phyloP scores from a whole-genome alignment of 805 yeast genomes.

The Wickerhamiella australiensis region DNA sequence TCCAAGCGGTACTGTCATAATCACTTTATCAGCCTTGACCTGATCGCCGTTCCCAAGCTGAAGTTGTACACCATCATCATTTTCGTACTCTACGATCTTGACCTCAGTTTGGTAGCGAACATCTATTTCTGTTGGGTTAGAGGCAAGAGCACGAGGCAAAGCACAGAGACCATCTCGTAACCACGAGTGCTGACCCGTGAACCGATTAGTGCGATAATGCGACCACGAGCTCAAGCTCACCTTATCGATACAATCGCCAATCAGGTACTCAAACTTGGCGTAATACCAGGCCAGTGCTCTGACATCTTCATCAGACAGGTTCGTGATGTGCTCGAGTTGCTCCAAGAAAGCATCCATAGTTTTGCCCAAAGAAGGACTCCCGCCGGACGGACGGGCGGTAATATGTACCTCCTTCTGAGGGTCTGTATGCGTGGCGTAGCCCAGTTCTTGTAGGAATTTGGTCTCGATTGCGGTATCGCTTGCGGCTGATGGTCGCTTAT shows the following conservation, averaged over 20 bases:
- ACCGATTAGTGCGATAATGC: conserved; percentile 32
- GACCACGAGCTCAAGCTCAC: conserved; percentile 33
- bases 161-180: conserved; percentile 29
- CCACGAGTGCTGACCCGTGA: conserved; percentile 32
- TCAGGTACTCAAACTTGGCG: conserved; percentile 32
- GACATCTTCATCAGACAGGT: conserved; percentile 28
- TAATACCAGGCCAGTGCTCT: conserved; percentile 32
- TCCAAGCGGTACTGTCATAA: conserved; percentile 33
- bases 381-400: conserved; percentile 29
- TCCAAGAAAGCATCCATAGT: conserved; percentile 29
- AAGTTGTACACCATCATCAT: conserved; percentile 26
- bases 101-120: conserved; percentile 32
- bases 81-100: conserved; percentile 29
- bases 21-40: conserved; percentile 32
- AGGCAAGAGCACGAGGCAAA: conserved; percentile 30
- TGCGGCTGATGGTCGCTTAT: conserved; percentile 1
- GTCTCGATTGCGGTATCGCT: conserved; percentile 22
- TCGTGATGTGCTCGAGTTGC: conserved; percentile 26
- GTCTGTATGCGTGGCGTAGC: conserved; percentile 18
- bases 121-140: conserved; percentile 31
- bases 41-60: conserved; percentile 31
- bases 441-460: conserved; percentile 25
- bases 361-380: conserved; percentile 28
- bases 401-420: conserved; percentile 19
- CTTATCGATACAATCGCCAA: conserved; percentile 28